Base-by-base conservation (phyloP, 768 basidiomycete genomes). In the Hericium alpestre region DNA sequence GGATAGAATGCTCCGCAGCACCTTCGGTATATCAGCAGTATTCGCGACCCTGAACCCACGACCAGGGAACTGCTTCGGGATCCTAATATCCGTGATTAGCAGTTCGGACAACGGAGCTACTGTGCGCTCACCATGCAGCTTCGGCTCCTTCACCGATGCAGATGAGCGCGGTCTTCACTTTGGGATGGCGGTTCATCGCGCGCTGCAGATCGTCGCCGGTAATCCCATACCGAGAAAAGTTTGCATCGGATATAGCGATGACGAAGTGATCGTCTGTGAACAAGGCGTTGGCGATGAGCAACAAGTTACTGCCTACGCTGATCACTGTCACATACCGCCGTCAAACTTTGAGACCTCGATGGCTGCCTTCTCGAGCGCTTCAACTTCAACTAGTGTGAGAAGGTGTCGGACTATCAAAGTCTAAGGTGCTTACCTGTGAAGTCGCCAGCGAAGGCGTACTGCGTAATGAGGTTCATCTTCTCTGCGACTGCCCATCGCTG, bases 111-210 rank as follows among this genome's bases (percentile, higher is more conserved):
- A 12, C 56, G 15, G 15, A n/a, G 16, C 18, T 5, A 1, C 27
- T n/a, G 13, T 38, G 15, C 4, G 51, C 74, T 46, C 62, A 84
- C 84, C 83, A 85, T 12, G 77, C 60, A 22, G 80, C 77, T 61
- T 84, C 83, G 4, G 83, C 82, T 8, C 83, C 82, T 65, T 85
- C 83, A 13, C 83, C 83, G 47, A 86, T 85, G 62, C 83, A 84
- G 37, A 86, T 79, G 25, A 85, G 68, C 0, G 83, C 82, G 5
- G 82, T 82, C 57, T 84, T 78, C 16, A 86, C 83, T 66, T 84
- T 86, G 4, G 80, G 76, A 60, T 84, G 73, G 16, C 74, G 71
- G 51, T 75, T 79, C 81, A 85, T 84, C 0, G 75, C 78, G 18
- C 74, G 71, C 12, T 75, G 76, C 38, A 86, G 65, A 40, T 84